Evolutionary conservation across 176 grass and related monocot genomes (phyloP).

Genomic region (Hyparrhenia diplandra): DNA sequence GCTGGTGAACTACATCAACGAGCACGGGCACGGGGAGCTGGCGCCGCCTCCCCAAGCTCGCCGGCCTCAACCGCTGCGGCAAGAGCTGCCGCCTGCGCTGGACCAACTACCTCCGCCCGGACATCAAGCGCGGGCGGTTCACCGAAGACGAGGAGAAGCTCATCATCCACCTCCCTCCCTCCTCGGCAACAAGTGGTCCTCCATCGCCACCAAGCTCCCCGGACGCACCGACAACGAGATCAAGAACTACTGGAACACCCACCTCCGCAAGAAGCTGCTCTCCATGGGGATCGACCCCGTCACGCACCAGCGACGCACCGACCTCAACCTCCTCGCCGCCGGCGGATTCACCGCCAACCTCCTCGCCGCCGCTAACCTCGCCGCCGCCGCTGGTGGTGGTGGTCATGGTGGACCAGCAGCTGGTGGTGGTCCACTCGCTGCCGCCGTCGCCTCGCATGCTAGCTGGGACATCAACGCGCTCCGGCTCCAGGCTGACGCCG

Average conservation of each 20-base stretch:
- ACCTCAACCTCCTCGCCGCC: conserved; percentile 53
- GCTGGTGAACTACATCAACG: conserved; percentile 59
- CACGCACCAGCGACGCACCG: conserved; percentile 66
- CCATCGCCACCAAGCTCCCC: conserved; percentile 56
- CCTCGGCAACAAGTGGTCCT: conserved; percentile 89
- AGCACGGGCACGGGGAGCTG: conserved; percentile 77
- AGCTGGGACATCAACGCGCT: conserved; percentile 51
- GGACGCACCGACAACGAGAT: conserved; percentile 88
- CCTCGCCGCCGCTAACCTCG: conserved; percentile 29
- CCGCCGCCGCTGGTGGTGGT: neutral
- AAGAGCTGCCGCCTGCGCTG: conserved; percentile 97
- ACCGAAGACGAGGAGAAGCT: conserved; percentile 76
- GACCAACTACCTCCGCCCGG: conserved; percentile 93
- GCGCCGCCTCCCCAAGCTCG: conserved; percentile 79
- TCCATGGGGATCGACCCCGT: conserved; percentile 81
- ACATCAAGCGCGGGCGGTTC: conserved; percentile 83
- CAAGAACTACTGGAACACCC: conserved; percentile 98
- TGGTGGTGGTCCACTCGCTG: neutral
- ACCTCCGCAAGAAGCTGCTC: conserved; percentile 82
- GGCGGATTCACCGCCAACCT: conserved; percentile 33
- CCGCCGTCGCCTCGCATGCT: neutral
- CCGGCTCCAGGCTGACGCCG: conserved; percentile 50
- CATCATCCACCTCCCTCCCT: conserved; percentile 72
- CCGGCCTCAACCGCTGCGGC: conserved; percentile 85
- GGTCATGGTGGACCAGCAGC: too few species aligned